These are phyloP conservation scores for Scenedesmus sp. DNA, from an alignment of 163 green algal species.

Conservation along the genomic window DNA sequence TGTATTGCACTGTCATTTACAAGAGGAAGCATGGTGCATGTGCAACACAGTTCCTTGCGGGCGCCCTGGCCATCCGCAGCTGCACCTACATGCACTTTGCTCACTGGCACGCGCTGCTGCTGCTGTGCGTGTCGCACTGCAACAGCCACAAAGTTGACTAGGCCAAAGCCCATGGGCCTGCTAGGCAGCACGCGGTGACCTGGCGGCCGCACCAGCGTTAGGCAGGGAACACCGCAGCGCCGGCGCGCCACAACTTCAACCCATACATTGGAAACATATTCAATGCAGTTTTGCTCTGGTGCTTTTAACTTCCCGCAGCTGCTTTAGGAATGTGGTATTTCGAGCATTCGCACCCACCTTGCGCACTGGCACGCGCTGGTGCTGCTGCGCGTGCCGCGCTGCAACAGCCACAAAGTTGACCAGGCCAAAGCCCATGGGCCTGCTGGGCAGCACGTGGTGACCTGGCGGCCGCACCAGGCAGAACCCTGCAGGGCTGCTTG, in stretches of 20 bases:
- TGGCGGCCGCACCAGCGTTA: slow-evolving; percentile 71
- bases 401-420: slow-evolving; percentile 81
- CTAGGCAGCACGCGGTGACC: slow-evolving; percentile 86
- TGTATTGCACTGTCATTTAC: too few species aligned
- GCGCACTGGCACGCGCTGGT: slow-evolving; percentile 62
- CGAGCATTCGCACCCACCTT: slow-evolving; percentile 7
- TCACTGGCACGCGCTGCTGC: slow-evolving; percentile 63
- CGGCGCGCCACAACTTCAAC: too few species aligned
- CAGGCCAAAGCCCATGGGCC: slow-evolving; percentile 88
- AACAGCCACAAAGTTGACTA: slow-evolving; percentile 81
- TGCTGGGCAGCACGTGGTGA: slow-evolving; percentile 82
- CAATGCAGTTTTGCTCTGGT: too few species aligned
- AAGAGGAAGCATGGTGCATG: too few species aligned
- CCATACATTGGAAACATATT: too few species aligned
- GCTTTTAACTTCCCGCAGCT: too few species aligned
- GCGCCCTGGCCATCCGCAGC: too few species aligned
- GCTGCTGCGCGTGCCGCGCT: slow-evolving; percentile 60
- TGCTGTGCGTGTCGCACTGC: slow-evolving; percentile 66
- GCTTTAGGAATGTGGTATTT: too few species aligned
- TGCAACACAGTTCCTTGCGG: too few species aligned
- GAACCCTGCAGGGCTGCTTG: slow-evolving; percentile 31
- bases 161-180: slow-evolving; percentile 86
- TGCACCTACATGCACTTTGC: too few species aligned
- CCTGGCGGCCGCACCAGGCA: slow-evolving; percentile 78
- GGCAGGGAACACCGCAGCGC: too few species aligned